Evolutionary conservation across 2,329 filamentous ascomycete genomes (phyloP), one percentile per base, ranked within the genome.

Genomic region (Trichoderma arundinaceum): DNA sequence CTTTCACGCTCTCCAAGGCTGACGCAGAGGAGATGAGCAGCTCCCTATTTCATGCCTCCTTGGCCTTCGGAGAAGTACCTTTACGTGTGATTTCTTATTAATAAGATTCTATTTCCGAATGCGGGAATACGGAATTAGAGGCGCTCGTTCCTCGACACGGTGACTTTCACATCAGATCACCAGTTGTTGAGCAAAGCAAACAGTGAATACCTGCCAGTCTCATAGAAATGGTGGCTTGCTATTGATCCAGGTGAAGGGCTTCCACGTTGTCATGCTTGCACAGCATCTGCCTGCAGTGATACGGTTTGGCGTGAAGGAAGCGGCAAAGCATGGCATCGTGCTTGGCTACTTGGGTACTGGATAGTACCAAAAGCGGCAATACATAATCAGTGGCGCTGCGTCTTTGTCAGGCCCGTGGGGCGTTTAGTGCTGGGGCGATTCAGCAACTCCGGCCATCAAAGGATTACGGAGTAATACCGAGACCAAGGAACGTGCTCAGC

Each of bases 51-150:
- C 44, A 51, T 32, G 35, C 33, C 35, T 28, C 48, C 10, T 15
- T 9, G 12, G 33, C n/a, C 1, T 8, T 46, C n/a, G 48, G 39
- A 39, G 44, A 38, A 38, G 51, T 33, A 53, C 19, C 12, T 9
- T 22, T 22, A 33, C 35, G 22, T 10, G 12, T n/a, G n/a, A 33
- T 32, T 15, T 60, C 39, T 63, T 63, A 63, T 46, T 44, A 63
- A 63, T 63, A 43, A 19, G 39, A n/a, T 28, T 49, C n/a, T 39
- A 39, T 46, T 54, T 38, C 49, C 49, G 49, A 46, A 48, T 1
- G 8, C 59, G 59, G 59, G 54, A 54, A 46, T 63, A 63, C 59
- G 59, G 59, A 63, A 17, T 53, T 63, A 63, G 15, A 46, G n/a
- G 7, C 7, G 15, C 35, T 8, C 9, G 59, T 19, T 48, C 13